These are phyloP conservation scores for Paramecium sexaurelia DNA, from an alignment of 73 alveolate species.

Conservation along the genomic window DNA sequence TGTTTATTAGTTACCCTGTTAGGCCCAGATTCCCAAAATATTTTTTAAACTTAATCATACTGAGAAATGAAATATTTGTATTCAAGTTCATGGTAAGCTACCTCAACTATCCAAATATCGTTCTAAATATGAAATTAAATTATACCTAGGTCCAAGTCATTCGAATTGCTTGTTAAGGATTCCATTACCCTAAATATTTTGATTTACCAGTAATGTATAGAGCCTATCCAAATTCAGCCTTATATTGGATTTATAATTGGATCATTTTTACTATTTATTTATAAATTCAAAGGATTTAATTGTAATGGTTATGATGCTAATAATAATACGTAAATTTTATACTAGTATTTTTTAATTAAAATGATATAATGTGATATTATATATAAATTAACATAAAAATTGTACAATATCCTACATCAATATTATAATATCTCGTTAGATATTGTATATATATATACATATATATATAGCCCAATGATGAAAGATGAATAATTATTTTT, in stretches of 20 bases:
- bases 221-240: slow-evolving; percentile 42
- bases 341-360: not conserved
- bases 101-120: slow-evolving; percentile 21
- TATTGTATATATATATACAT: not conserved
- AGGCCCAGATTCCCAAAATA: slow-evolving; percentile 24
- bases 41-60: not conserved
- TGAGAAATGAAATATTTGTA: slow-evolving; percentile 14
- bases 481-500: too few relatives aligned
- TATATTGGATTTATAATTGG: slow-evolving; percentile 11
- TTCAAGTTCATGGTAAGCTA: not conserved
- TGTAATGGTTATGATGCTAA: not conserved
- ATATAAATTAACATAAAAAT: not conserved
- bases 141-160: slow-evolving; percentile 28
- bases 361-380: not conserved
- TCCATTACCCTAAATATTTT: not conserved
- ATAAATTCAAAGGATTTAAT: slow-evolving; percentile 13
- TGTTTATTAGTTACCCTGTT: not conserved
- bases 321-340: not conserved
- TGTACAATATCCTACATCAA: not conserved
- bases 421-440: not conserved
- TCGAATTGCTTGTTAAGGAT: not conserved
- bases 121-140: not conserved
- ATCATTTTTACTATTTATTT: not conserved
- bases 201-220: not conserved
- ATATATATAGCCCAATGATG: too few relatives aligned